Percentiles rank a stretch among this genome's conserved stretches.
These are phyloP conservation scores for Beauveria sp. DNA, from an alignment of 2,329 filamentous ascomycete genomes.

Conservation along the genomic window DNA sequence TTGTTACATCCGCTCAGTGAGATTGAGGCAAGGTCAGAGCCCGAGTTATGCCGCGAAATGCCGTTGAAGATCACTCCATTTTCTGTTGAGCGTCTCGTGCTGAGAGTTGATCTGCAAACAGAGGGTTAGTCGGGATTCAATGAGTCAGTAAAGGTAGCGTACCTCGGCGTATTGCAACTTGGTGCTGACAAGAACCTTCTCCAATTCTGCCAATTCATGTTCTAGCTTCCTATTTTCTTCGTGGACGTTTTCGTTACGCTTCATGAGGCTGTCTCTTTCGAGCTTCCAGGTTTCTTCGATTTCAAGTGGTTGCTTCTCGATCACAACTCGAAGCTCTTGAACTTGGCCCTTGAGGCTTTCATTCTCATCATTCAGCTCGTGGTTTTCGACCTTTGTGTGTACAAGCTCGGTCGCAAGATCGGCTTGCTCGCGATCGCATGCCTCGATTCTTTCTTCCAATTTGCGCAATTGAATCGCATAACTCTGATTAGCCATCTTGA, in stretches of 20 bases:
- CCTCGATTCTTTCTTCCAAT: conserved; percentile 81
- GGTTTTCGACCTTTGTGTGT: conserved; percentile 86
- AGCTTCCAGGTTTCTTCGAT: conserved; percentile 73
- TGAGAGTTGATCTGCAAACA: conserved; percentile 56
- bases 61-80: conserved; percentile 66
- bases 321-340: conserved; percentile 73
- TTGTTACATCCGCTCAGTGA: neutral
- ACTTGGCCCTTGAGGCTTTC: conserved; percentile 82
- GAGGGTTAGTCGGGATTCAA: neutral
- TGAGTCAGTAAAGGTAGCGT: conserved; percentile 31
- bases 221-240: conserved; percentile 85
- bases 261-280: conserved; percentile 88
- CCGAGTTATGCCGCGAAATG: conserved; percentile 39
- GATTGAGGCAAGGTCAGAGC: neutral
- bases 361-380: conserved; percentile 80
- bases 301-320: conserved; percentile 83
- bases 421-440: conserved; percentile 84
- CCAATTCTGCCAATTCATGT: conserved; percentile 84
- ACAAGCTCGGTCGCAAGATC: conserved; percentile 86
- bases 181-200: conserved; percentile 82
- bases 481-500: conserved; percentile 58
- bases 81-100: conserved; percentile 66
- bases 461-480: conserved; percentile 71
- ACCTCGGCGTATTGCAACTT: conserved; percentile 97
- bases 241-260: conserved; percentile 85